A percentile compares a stretch with the other conserved stretches of the same genome.
Conservation (phyloP, 305 asterid genomes). For the Rubia occidens region DNA sequence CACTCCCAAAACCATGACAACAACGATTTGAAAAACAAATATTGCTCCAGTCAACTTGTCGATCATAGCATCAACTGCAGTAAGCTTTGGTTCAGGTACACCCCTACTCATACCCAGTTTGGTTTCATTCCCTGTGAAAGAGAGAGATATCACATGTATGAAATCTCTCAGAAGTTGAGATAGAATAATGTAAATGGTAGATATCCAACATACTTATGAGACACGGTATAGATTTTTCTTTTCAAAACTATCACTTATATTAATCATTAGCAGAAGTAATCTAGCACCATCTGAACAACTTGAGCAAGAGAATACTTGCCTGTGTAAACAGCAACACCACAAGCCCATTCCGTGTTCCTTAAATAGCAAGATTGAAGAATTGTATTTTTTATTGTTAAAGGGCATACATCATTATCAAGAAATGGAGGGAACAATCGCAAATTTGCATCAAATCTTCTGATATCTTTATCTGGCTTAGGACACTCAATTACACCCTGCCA, state of each 20-base stretch:
- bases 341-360: constrained; percentile 98
- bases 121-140: constrained; percentile 75
- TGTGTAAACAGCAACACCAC: constrained; percentile 97
- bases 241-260: not conserved
- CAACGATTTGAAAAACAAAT: constrained; percentile 89
- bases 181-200: not conserved
- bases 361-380: constrained; percentile 94
- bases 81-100: constrained; percentile 94
- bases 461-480: constrained; percentile 87
- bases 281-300: not conserved
- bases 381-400: constrained; percentile 81
- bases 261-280: no score
- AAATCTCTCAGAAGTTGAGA: not conserved
- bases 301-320: constrained; percentile 38
- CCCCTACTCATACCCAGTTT: constrained; percentile 99
- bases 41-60: constrained; percentile 99
- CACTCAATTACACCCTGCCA: constrained; percentile 94
- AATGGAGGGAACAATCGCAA: constrained; percentile 94
- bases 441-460: constrained; percentile 92
- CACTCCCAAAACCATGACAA: constrained; percentile 82
- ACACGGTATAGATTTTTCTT: not conserved
- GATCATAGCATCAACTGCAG: constrained; percentile 98
- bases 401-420: constrained; percentile 88
- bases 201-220: not conserved
- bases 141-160: constrained; percentile 7